Base-by-base conservation (phyloP, 352 stramenopile genomes). In the Globisporangium irregulare region DNA sequence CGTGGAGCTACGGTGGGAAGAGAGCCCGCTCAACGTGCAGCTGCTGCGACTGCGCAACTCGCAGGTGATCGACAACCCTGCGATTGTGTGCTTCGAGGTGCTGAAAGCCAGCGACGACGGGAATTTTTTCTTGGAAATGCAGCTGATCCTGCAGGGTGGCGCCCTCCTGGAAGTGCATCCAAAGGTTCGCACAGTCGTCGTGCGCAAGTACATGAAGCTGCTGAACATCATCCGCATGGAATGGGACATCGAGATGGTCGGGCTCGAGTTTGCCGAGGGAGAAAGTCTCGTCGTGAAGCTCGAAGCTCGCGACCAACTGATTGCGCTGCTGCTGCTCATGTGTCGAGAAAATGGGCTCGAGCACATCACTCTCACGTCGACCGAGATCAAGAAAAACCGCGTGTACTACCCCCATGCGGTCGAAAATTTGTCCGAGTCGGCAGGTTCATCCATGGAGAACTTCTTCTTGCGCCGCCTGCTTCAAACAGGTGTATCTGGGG, bases 21-120 rank as follows among this genome's bases (percentile, higher is more conserved):
- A 80, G 48, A 83, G 67, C 50, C 62, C 74, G 2, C 73, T 87
- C 32, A 83, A 81, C 22, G 73, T 78, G 34, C 71, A 87, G 43
- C 71, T 90, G 12, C 72, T 93, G 22, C 78, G 81, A 18, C 75
- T 87, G n/a, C 79, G 73, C 41, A 87, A 90, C 69, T 75, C 73
- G 18, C 79, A 89, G 67, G 53, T 84, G 27, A 58, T 93, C 25
- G 76, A 90, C 61, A 80, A 77, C 29, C 75, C 85, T 1, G 79
- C 85, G 4, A 67, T 88, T 14, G 81, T 85, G 43, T 81, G 82
- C 64, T 93, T 93, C 27, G 85, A 93, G 36, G 85, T 90, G 10
- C 75, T 79, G 54, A 91, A 87, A 59, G 63, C 56, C 1, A 71
- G 70, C 32, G 75, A 83, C 36, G 78, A 75, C 14, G 66, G 54